These are phyloP conservation scores for Calonectria pseudoreteaudii DNA, from an alignment of 2,329 filamentous ascomycete genomes.

Conservation along the genomic window DNA sequence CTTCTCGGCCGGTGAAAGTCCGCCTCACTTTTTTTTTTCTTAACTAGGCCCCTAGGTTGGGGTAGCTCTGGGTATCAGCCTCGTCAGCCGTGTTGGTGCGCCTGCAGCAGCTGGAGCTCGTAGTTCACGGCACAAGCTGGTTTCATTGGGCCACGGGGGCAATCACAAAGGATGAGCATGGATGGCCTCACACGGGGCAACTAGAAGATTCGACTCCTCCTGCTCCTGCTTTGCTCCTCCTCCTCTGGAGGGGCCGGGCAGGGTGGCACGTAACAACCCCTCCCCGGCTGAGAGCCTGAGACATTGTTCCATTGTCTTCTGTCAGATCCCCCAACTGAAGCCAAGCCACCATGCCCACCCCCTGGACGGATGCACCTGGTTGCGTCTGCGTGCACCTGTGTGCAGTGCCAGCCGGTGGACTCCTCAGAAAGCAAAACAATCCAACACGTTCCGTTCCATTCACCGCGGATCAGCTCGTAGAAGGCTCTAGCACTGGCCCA, in stretches of 20 bases:
- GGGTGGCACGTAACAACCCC: slow-evolving; percentile 1
- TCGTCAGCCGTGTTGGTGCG: not conserved
- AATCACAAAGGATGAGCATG: not conserved
- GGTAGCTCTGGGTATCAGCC: not conserved
- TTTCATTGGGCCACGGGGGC: slow-evolving; percentile 1
- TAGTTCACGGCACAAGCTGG: not conserved
- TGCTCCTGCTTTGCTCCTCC: not conserved
- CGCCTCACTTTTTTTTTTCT: not conserved
- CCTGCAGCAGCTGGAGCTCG: not conserved
- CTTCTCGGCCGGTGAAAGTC: not conserved
- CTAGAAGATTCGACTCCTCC: slow-evolving; percentile 42
- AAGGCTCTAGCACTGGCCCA: slow-evolving; percentile 41
- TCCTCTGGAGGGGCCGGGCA: not conserved
- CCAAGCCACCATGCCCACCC: not conserved
- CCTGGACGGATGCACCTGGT: not conserved
- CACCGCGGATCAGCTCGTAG: slow-evolving; percentile 24
- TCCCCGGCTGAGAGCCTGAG: not conserved
- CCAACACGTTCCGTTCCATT: slow-evolving; percentile 16
- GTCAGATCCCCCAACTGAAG: not conserved
- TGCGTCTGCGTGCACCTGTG: not conserved
- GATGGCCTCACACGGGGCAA: slow-evolving; percentile 19
- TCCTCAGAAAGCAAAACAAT: not conserved
- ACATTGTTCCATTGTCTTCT: not conserved
- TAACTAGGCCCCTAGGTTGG: not conserved
- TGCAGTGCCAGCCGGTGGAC: not conserved